A percentile compares a stretch with the other conserved stretches of the same genome.
phyloP scores from a whole-genome alignment of 805 yeast genomes.

The Pichia occidentalis region DNA sequence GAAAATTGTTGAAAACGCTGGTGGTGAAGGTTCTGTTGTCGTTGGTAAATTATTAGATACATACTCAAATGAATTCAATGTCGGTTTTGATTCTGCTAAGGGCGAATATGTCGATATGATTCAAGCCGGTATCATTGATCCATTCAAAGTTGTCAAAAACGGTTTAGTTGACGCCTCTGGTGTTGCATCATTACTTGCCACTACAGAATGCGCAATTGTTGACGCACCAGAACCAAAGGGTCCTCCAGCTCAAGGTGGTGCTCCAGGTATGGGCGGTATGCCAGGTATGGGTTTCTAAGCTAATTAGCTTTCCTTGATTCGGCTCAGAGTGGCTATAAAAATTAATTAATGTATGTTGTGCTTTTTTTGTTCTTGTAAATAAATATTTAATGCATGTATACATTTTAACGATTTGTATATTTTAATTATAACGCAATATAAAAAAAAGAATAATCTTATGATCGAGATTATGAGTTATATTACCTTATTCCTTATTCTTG shows the following conservation, averaged over 20 bases:
- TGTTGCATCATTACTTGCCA: slow-evolving; percentile 94
- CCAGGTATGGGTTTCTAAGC: slow-evolving; percentile 29
- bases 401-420: too few species aligned
- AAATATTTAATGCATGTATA: too few species aligned
- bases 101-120: slow-evolving; percentile 95
- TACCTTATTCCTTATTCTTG: too few species aligned
- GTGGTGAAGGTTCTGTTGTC: slow-evolving; percentile 94
- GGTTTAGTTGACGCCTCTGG: slow-evolving; percentile 96
- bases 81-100: slow-evolving; percentile 87
- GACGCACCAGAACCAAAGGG: slow-evolving; percentile 83
- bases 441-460: too few species aligned
- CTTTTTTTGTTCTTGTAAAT: too few species aligned
- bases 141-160: slow-evolving; percentile 94
- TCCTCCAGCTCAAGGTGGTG: slow-evolving; percentile 47
- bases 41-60: slow-evolving; percentile 77
- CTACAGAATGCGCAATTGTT: slow-evolving; percentile 97
- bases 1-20: slow-evolving; percentile 93
- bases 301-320: background rate
- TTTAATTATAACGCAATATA: too few species aligned
- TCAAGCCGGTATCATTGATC: slow-evolving; percentile 95
- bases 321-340: too few species aligned
- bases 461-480: too few species aligned
- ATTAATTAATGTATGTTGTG: too few species aligned
- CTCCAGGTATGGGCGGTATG: slow-evolving; percentile 61
- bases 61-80: slow-evolving; percentile 66